Conservation (phyloP, 768 basidiomycete species). For the Solioccasus polychromus region DNA sequence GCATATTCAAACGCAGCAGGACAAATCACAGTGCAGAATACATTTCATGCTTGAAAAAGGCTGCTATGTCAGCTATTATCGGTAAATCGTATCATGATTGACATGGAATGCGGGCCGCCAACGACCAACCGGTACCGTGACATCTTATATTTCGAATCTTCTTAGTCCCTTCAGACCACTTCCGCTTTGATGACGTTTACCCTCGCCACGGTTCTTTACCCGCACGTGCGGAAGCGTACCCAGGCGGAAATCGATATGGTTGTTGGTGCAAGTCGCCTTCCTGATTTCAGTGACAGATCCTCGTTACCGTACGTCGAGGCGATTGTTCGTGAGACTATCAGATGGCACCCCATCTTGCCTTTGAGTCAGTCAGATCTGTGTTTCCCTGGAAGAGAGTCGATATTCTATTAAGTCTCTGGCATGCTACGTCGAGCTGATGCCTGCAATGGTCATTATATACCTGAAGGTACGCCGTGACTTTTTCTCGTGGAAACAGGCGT, state of each 20-base stretch:
- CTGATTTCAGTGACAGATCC: neutral
- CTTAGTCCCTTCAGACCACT: neutral
- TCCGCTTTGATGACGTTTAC: constrained; percentile 1
- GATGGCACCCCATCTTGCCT: constrained; percentile 3
- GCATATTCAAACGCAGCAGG: neutral
- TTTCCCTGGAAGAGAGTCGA: neutral
- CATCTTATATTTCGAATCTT: constrained; percentile 1
- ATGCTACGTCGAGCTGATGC: constrained; percentile 23
- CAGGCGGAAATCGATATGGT: neutral
- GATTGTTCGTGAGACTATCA: constrained; percentile 1
- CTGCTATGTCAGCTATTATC: neutral
- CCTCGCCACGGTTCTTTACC: constrained; percentile 2
- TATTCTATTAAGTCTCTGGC: neutral
- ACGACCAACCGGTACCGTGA: neutral
- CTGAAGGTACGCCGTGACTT: constrained; percentile 17
- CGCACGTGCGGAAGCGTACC: neutral
- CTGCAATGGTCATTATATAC: constrained; percentile 31
- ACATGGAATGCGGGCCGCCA: neutral
- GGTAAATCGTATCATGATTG: neutral
- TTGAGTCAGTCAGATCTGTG: neutral
- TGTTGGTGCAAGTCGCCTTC: neutral
- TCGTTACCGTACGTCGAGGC: constrained; percentile 2
- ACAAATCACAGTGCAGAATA: neutral
- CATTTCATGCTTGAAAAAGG: constrained; percentile 1
- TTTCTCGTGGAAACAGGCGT: too few species aligned